A percentile compares a stretch with the other conserved stretches of the same genome.
Conservation (phyloP, 192 early-diverging fungal genomes). For the Umbelopsis isabellina region DNA sequence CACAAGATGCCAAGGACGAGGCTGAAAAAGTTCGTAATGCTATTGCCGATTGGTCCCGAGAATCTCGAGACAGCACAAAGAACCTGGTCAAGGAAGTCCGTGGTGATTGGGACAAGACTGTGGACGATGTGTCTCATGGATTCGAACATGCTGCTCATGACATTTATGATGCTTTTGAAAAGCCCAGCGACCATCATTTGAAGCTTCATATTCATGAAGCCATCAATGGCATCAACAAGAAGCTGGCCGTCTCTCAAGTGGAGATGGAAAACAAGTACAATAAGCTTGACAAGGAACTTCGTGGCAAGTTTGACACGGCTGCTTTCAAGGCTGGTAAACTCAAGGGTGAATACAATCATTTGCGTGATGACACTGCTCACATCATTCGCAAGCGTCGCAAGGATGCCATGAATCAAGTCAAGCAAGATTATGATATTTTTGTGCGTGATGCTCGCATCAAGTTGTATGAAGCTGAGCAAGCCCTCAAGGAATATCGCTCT, state of each 20-base stretch:
- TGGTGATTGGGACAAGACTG: slow-evolving; percentile 11
- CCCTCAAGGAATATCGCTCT: slow-evolving; percentile 13
- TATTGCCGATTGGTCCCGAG: slow-evolving; percentile 13
- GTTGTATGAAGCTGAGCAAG: slow-evolving; percentile 16
- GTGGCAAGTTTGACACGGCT: not conserved
- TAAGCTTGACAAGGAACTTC: slow-evolving; percentile 11
- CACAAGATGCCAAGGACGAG: slow-evolving; percentile 4
- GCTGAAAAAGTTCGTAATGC: slow-evolving; percentile 12
- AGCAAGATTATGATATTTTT: slow-evolving; percentile 9
- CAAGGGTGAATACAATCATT: slow-evolving; percentile 18
- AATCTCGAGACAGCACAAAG: slow-evolving; percentile 1
- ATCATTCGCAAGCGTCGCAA: not conserved
- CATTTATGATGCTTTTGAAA: slow-evolving; percentile 15
- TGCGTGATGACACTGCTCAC: slow-evolving; percentile 6
- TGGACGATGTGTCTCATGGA: not conserved
- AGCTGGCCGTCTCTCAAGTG: not conserved
- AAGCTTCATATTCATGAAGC: slow-evolving; percentile 8
- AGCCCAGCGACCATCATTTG: not conserved
- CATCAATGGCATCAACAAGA: slow-evolving; percentile 19
- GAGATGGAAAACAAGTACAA: slow-evolving; percentile 22
- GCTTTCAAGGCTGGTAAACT: slow-evolving; percentile 9
- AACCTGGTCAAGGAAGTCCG: slow-evolving; percentile 5
- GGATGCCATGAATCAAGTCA: slow-evolving; percentile 5
- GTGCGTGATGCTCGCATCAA: slow-evolving; percentile 19
- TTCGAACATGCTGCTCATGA: slow-evolving; percentile 2